Evolutionary conservation across 179 eudicot genomes (phyloP), one percentile per base, ranked within the genome.

Genomic region (Dionaea muscipula): DNA sequence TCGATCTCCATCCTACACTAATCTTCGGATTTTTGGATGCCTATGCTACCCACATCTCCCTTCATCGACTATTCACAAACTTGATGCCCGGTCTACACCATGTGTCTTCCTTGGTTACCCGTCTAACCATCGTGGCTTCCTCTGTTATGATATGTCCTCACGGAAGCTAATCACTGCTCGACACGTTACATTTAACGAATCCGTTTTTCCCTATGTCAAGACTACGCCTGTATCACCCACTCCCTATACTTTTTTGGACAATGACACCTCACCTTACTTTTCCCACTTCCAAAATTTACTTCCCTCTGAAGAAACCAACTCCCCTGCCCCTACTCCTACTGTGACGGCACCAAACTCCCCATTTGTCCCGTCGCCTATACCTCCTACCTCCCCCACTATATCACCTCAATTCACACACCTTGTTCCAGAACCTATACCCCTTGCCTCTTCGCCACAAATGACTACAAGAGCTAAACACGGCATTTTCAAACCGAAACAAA

Each of bases 31-130:
- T 8, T 57, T 65, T 27, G 51, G 58, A 3, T 65, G 52, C 24
- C 14, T 56, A 15, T 39, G 69, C 22, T 52, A 38, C 39, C 55
- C 59, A 11, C 31, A 51, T 14, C 23, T 52, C 2, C 14, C 60
- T 3, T 15, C 64, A 28, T 16, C 70, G 19, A 58, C 43, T 1
- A 52, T 51, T 10, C 26, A 58, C 26, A 58, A 65, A 52, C 28
- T 65, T 1, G 36, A 52, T 16, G n/a, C 58, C 12, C 16, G 56
- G 0, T 53, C 56, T 3, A 60, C 48, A 4, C 60, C 59, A 2
- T 66, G 65, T 36, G 60, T 66, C 6, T 60, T 53, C 24, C 27
- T 66, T 1, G 55, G 71, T 0, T 66, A 16, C n/a, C 39, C 60
- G 2, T 4, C 50, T 0, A 41, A 43, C 12, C 47, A 58, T 11